phyloP scores from a whole-genome alignment of 202 grass and related monocot genomes.

The Schoenoplectus tabernaemontani region DNA sequence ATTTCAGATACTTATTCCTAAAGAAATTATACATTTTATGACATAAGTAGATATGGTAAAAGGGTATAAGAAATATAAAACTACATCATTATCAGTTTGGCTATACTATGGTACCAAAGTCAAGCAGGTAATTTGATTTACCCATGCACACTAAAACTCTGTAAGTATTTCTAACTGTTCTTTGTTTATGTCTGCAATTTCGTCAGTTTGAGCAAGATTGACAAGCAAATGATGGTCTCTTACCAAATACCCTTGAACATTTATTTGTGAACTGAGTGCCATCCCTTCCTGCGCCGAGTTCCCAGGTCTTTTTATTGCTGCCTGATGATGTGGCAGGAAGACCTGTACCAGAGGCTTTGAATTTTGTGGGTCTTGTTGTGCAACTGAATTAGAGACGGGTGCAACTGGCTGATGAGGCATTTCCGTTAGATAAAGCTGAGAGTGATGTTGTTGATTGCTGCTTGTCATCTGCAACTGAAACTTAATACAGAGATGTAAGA shows the following conservation, averaged over 20 bases:
- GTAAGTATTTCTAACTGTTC: no score
- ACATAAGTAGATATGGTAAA: no score
- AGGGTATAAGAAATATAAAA: no score
- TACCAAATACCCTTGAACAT: no score
- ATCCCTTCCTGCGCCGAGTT: no score
- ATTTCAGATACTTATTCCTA: not conserved
- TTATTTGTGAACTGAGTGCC: no score
- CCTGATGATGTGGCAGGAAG: constrained; percentile 19
- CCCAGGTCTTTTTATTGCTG: constrained; percentile 24
- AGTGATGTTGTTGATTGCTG: constrained; percentile 34
- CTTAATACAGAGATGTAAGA: constrained; percentile 18
- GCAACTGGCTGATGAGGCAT: constrained; percentile 36
- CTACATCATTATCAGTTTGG: no score
- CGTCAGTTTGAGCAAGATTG: no score
- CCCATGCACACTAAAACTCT: no score
- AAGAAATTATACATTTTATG: not conserved
- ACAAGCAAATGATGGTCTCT: no score
- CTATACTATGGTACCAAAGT: not conserved
- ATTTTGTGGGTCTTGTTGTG: constrained; percentile 29
- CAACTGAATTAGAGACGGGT: constrained; percentile 16
- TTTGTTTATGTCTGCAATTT: no score
- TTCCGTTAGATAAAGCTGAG: constrained; percentile 40
- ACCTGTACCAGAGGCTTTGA: constrained; percentile 31
- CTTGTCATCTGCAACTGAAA: constrained; percentile 83
- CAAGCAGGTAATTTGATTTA: not conserved